These are phyloP conservation scores for Pseudocercospora vitis DNA, from an alignment of 2,329 filamentous ascomycete genomes.

Conservation along the genomic window DNA sequence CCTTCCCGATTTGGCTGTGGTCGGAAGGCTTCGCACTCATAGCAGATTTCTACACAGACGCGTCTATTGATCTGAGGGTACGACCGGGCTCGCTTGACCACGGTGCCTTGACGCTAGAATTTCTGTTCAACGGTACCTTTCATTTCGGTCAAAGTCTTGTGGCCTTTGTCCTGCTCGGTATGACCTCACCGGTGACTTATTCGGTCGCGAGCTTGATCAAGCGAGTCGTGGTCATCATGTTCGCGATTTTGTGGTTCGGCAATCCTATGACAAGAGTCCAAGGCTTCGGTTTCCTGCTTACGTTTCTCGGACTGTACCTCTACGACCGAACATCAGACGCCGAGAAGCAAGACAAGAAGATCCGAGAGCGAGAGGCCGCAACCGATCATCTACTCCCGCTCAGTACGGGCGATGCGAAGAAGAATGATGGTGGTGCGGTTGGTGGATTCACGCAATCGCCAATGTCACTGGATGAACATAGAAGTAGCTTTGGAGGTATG, in stretches of 20 bases:
- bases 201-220: constrained; percentile 95
- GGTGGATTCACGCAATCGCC: constrained; percentile 27
- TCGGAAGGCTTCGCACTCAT: constrained; percentile 79
- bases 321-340: constrained; percentile 91
- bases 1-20: constrained; percentile 89
- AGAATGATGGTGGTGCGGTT: constrained; percentile 34
- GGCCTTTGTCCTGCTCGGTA: constrained; percentile 86
- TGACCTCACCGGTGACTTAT: constrained; percentile 95
- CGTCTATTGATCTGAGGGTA: constrained; percentile 72
- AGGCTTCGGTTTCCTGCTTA: constrained; percentile 79
- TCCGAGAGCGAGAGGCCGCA: constrained; percentile 61
- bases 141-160: constrained; percentile 97
- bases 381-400: constrained; percentile 67
- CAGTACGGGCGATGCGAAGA: constrained; percentile 38
- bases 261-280: constrained; percentile 82
- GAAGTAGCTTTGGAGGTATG: constrained; percentile 25
- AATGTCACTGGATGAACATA: constrained; percentile 16
- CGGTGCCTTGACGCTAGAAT: constrained; percentile 69
- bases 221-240: constrained; percentile 92
- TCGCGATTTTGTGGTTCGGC: constrained; percentile 95
- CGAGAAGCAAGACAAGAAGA: constrained; percentile 81
- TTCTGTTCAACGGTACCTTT: constrained; percentile 93
- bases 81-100: constrained; percentile 71
- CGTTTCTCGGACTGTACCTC: constrained; percentile 88
- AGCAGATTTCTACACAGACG: constrained; percentile 75